These are phyloP conservation scores for Globisporangium echinulatum DNA, from an alignment of 352 stramenopile genomes.

Conservation along the genomic window DNA sequence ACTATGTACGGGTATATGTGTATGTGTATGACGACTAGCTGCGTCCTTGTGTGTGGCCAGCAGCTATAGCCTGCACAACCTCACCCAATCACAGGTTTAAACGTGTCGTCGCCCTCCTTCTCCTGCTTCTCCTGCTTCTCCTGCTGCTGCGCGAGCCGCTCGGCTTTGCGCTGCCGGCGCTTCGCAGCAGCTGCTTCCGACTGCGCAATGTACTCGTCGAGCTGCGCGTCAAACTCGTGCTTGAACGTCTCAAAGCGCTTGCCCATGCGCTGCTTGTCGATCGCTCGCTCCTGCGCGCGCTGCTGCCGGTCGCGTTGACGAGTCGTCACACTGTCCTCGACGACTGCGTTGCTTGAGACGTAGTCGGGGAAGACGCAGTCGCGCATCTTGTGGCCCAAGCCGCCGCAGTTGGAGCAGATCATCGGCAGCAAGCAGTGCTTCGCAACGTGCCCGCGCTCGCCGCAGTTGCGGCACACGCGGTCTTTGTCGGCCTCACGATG, in stretches of 20 bases:
- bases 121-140: background rate
- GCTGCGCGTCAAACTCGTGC: conserved; percentile 48
- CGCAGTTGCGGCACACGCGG: conserved; percentile 70
- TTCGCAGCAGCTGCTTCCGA: conserved; percentile 13
- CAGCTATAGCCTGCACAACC: no score
- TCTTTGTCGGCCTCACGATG: conserved; percentile 49
- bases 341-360: conserved; percentile 19
- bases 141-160: conserved; percentile 7
- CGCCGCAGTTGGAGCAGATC: conserved; percentile 79
- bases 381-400: conserved; percentile 42
- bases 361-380: conserved; percentile 42
- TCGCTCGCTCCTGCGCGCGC: conserved; percentile 14
- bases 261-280: conserved; percentile 25
- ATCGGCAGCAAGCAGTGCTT: conserved; percentile 64
- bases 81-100: conserved; percentile 11
- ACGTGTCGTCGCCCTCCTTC: background rate
- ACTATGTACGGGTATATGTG: no score
- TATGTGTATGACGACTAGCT: no score
- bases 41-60: no score
- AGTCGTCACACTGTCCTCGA: background rate
- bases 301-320: conserved; percentile 11
- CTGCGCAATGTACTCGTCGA: conserved; percentile 52
- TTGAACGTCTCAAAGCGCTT: conserved; percentile 48
- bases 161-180: conserved; percentile 14
- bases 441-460: conserved; percentile 57